Conservation (phyloP, 2,329 filamentous ascomycete species). For the Triangularia setosa region DNA sequence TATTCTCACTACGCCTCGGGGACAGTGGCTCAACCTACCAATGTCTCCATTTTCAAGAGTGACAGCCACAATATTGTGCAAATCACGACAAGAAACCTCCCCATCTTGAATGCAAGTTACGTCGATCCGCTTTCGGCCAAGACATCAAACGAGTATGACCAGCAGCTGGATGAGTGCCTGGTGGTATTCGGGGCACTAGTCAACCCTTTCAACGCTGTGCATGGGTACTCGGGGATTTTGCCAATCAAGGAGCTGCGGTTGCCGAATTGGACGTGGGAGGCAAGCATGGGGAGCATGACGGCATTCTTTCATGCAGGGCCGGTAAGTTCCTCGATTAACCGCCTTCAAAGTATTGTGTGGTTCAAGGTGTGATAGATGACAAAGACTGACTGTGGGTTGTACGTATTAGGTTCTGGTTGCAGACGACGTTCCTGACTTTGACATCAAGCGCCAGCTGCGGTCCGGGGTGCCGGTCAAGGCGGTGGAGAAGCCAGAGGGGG, state of each 20-base stretch:
- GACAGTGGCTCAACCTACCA: neutral
- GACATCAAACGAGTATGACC: slow-evolving; percentile 9
- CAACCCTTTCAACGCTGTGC: slow-evolving; percentile 37
- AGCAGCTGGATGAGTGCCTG: slow-evolving; percentile 27
- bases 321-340: no score
- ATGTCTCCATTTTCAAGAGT: neutral
- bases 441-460: no score
- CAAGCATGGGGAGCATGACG: slow-evolving; percentile 35
- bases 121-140: neutral
- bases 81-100: neutral
- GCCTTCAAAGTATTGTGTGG: no score
- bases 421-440: no score
- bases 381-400: no score
- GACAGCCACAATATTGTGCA: no score
- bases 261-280: slow-evolving; percentile 37
- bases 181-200: slow-evolving; percentile 33
- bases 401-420: no score
- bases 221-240: slow-evolving; percentile 34
- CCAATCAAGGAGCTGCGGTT: slow-evolving; percentile 30
- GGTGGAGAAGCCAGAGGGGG: no score
- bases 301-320: slow-evolving; percentile 41
- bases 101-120: neutral
- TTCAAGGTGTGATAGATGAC: no score
- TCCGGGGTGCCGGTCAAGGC: no score
- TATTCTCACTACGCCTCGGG: neutral